phyloP scores from a whole-genome alignment of 148 eudicot species.

The Diospyros kaki region DNA sequence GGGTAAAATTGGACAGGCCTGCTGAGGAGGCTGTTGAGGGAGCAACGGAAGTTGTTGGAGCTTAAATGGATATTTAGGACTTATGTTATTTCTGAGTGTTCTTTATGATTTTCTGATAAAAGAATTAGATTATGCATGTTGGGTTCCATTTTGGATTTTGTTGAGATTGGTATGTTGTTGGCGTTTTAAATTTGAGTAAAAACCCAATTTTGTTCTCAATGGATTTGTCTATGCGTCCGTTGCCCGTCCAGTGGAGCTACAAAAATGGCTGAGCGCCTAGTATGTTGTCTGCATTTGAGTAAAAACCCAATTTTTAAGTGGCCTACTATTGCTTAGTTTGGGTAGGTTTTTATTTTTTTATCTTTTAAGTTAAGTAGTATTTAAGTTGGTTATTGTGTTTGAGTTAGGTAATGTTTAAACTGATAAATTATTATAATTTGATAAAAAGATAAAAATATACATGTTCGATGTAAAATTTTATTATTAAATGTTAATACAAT shows the following conservation, averaged over 20 bases:
- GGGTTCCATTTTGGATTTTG: background rate
- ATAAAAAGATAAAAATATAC: too few species aligned
- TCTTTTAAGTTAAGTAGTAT: too few species aligned
- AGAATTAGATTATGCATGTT: background rate
- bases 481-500: too few species aligned
- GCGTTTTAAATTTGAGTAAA: background rate
- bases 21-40: constrained; percentile 61
- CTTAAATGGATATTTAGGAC: background rate
- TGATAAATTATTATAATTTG: too few species aligned
- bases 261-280: too few species aligned
- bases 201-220: constrained; percentile 3
- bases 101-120: background rate
- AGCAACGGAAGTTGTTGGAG: constrained; percentile 36
- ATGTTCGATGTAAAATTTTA: too few species aligned
- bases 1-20: constrained; percentile 70
- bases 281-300: background rate
- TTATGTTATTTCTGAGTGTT: background rate
- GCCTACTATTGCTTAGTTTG: too few species aligned
- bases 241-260: too few species aligned
- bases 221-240: background rate
- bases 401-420: too few species aligned
- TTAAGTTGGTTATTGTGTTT: too few species aligned
- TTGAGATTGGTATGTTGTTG: background rate
- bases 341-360: too few species aligned
- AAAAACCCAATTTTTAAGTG: too few species aligned